These are phyloP conservation scores for Passalora sequoiae DNA, from an alignment of 2,329 filamentous ascomycete species.

Conservation along the genomic window DNA sequence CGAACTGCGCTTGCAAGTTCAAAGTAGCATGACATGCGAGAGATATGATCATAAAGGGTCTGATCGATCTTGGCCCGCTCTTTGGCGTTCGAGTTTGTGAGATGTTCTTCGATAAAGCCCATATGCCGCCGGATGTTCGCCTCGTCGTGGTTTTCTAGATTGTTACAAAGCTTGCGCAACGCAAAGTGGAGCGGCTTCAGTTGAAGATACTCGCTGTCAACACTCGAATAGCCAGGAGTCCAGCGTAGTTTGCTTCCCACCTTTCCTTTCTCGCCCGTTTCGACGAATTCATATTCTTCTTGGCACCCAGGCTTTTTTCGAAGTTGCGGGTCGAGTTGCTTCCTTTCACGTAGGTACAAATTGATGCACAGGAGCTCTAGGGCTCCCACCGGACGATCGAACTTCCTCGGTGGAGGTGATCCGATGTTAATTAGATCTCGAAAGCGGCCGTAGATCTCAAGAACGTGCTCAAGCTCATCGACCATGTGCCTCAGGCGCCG, in stretches of 20 bases:
- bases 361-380: not conserved
- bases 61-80: not conserved
- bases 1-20: not conserved
- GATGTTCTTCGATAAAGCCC: conserved; percentile 1
- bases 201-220: conserved; percentile 1
- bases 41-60: conserved; percentile 2
- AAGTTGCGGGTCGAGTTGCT: not conserved
- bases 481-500: not conserved
- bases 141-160: not conserved
- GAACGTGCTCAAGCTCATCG: not conserved
- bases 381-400: not conserved
- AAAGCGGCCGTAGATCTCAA: not conserved
- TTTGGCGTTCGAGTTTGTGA: not conserved
- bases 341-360: not conserved
- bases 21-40: conserved; percentile 1
- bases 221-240: not conserved
- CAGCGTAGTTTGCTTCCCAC: not conserved
- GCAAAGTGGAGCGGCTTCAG: not conserved
- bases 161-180: not conserved
- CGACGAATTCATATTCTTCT: not conserved
- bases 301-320: not conserved
- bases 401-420: not conserved
- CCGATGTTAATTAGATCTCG: not conserved
- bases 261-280: not conserved
- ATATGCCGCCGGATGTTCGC: not conserved